Evolutionary conservation across 306 rosid species (phyloP).

Genomic region (Geum urbanum): DNA sequence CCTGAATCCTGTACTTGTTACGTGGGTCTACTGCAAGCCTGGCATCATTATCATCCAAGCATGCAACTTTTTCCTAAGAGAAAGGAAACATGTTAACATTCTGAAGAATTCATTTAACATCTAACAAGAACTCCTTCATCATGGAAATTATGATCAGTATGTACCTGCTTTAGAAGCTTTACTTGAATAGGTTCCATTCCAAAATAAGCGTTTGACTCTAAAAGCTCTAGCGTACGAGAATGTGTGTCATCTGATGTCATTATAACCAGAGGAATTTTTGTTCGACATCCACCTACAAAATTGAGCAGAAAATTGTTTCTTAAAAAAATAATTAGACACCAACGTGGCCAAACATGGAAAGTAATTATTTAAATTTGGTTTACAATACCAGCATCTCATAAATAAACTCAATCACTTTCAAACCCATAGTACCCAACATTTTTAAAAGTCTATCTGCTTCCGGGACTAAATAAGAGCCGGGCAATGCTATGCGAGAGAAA

Average conservation of each 20-base stretch:
- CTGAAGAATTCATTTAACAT: slow-evolving; percentile 16
- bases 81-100: slow-evolving; percentile 14
- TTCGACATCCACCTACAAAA: slow-evolving; percentile 46
- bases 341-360: neutral
- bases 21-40: slow-evolving; percentile 80
- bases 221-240: slow-evolving; percentile 58
- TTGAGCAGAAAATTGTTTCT: slow-evolving; percentile 5
- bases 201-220: slow-evolving; percentile 77
- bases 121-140: slow-evolving; percentile 14
- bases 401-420: neutral
- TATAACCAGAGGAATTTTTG: slow-evolving; percentile 70
- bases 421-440: neutral
- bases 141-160: slow-evolving; percentile 15
- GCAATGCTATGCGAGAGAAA: neutral
- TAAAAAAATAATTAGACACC: slow-evolving; percentile 2
- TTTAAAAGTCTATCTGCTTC: neutral
- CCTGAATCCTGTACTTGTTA: slow-evolving; percentile 88
- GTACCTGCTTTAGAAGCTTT: slow-evolving; percentile 90
- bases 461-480: neutral
- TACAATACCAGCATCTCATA: neutral
- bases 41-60: slow-evolving; percentile 91
- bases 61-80: slow-evolving; percentile 95
- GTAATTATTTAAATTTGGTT: neutral
- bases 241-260: slow-evolving; percentile 98
- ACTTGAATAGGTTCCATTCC: slow-evolving; percentile 93